Evolutionary conservation across 805 yeast species (phyloP).

Genomic region (Candida anglica): DNA sequence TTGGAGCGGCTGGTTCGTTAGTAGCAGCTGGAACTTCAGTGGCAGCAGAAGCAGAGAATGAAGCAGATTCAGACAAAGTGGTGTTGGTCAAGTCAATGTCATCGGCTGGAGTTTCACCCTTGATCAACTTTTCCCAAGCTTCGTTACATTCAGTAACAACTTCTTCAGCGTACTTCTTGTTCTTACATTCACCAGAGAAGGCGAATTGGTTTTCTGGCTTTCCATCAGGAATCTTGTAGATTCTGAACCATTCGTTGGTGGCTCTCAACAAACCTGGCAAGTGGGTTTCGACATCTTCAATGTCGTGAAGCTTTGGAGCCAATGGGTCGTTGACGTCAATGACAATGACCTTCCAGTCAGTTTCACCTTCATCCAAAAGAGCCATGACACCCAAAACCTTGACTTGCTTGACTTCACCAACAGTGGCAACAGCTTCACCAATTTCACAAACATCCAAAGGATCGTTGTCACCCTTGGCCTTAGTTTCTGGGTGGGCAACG

Average conservation of each 20-base stretch:
- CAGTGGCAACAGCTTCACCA: constrained; percentile 42
- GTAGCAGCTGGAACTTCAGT: constrained; percentile 65
- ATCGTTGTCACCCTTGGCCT: constrained; percentile 81
- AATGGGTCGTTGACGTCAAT: constrained; percentile 66
- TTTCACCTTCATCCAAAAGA: constrained; percentile 87
- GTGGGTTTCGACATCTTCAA: constrained; percentile 61
- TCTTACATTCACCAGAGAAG: constrained; percentile 63
- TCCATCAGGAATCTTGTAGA: constrained; percentile 80
- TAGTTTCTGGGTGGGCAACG: constrained; percentile 59
- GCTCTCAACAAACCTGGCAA: constrained; percentile 71
- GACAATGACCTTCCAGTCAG: constrained; percentile 89
- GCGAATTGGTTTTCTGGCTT: constrained; percentile 75
- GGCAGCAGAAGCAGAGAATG: constrained; percentile 42
- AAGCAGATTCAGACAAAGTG: constrained; percentile 55
- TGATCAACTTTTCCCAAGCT: constrained; percentile 63
- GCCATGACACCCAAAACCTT: constrained; percentile 77
- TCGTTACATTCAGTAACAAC: constrained; percentile 60
- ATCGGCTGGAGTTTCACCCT: constrained; percentile 33
- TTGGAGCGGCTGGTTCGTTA: constrained; percentile 82
- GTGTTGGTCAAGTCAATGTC: constrained; percentile 71
- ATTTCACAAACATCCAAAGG: constrained; percentile 72
- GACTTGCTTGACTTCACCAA: constrained; percentile 56
- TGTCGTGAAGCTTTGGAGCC: constrained; percentile 54
- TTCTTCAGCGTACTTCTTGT: constrained; percentile 53
- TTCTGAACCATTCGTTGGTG: constrained; percentile 76